Conservation (phyloP, 1,284 basidiomycete species). For the Abortiporus biennis region DNA sequence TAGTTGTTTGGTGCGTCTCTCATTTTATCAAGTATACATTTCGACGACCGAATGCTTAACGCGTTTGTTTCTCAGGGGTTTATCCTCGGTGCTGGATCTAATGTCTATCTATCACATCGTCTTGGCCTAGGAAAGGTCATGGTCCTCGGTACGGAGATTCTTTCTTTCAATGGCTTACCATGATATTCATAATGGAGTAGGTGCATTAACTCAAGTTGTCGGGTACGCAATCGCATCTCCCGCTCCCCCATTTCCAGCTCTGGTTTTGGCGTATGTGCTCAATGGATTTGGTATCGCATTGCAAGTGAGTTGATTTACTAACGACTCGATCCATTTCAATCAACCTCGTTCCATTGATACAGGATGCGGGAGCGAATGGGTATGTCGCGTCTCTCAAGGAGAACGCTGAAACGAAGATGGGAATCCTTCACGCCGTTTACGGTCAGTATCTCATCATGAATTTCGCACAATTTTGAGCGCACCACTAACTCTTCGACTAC, state of each 20-base stretch:
- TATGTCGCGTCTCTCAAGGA: conserved; percentile 43
- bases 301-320: conserved; percentile 26
- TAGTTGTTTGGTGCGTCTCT: conserved; percentile 38
- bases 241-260: conserved; percentile 58
- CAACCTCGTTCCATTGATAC: neutral
- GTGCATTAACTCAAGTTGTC: conserved; percentile 25
- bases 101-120: conserved; percentile 43
- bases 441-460: conserved; percentile 18
- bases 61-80: conserved; percentile 33
- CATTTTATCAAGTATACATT: neutral
- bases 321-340: neutral
- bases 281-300: conserved; percentile 60
- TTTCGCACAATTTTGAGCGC: neutral
- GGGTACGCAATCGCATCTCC: conserved; percentile 52
- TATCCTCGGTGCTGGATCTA: conserved; percentile 37
- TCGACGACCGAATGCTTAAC: neutral
- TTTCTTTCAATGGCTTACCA: neutral
- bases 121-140: conserved; percentile 51
- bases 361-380: conserved; percentile 54
- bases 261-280: conserved; percentile 49
- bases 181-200: neutral
- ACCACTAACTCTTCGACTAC: neutral
- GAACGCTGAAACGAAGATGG: conserved; percentile 50
- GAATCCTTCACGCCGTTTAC: conserved; percentile 49
- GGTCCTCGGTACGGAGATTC: too few species aligned